A percentile compares a stretch with the other conserved stretches of the same genome.
Evolutionary conservation across 208 protist genomes (phyloP).

Genomic region (Leishmania braziliensis): DNA sequence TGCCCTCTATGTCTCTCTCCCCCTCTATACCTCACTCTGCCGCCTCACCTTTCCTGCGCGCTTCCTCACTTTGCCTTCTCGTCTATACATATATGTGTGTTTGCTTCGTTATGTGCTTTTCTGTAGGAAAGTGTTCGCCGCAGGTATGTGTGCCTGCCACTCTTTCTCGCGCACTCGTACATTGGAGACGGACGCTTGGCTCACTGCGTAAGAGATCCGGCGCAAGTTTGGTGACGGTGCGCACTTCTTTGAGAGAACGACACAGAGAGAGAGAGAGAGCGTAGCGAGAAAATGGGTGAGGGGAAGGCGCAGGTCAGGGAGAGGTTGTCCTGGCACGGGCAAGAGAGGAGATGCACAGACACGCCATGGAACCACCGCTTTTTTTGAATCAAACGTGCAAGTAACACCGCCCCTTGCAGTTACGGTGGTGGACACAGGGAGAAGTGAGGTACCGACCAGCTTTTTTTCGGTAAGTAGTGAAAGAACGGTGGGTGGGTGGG

Average conservation of each 20-base stretch:
- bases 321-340: slow-evolving; percentile 2
- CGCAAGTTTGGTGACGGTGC: neutral
- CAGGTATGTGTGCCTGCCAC: neutral
- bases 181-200: neutral
- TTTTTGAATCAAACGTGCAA: neutral
- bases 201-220: neutral
- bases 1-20: neutral
- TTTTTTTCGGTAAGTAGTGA: neutral
- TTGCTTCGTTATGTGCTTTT: neutral
- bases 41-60: neutral
- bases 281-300: neutral
- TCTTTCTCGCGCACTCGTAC: neutral
- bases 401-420: neutral
- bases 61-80: no score
- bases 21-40: neutral
- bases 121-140: neutral
- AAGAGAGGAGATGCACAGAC: neutral
- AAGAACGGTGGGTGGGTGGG: neutral
- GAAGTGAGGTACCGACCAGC: neutral
- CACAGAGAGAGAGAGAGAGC: neutral
- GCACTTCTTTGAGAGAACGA: neutral
- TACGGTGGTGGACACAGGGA: neutral
- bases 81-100: no score
- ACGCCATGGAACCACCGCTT: neutral
- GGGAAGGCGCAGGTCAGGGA: neutral